phyloP scores from a whole-genome alignment of 768 basidiomycete genomes.

The Cystobasidium ongulense region DNA sequence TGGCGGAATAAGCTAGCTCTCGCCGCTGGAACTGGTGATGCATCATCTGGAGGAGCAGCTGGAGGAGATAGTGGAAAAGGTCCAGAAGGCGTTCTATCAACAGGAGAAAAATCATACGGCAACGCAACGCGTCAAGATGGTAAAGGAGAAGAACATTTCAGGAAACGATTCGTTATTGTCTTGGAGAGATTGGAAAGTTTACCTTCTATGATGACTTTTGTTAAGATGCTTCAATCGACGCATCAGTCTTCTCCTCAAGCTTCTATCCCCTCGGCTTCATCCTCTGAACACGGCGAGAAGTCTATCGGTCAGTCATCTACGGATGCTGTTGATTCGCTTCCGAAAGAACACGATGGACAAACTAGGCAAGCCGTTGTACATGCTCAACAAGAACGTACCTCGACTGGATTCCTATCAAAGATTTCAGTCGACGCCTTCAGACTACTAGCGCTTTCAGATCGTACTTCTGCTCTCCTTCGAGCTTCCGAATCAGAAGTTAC shows the following conservation, averaged over 20 bases:
- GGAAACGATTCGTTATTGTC: constrained; percentile 67
- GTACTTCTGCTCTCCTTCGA: constrained; percentile 77
- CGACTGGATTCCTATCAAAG: neutral
- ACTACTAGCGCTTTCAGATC: constrained; percentile 77
- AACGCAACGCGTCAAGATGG: constrained; percentile 16
- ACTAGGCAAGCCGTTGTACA: neutral
- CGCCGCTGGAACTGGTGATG: neutral
- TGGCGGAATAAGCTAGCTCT: constrained; percentile 44
- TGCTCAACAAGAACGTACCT: neutral
- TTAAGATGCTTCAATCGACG: constrained; percentile 63
- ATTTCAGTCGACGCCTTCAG: constrained; percentile 59
- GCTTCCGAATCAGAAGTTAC: constrained; percentile 58
- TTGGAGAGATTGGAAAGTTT: constrained; percentile 84
- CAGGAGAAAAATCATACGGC: constrained; percentile 30
- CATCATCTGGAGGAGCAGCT: neutral
- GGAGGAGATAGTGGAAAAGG: constrained; percentile 2
- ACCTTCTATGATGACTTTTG: constrained; percentile 78
- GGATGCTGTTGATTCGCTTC: neutral
- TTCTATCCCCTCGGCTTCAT: neutral
- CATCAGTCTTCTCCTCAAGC: constrained; percentile 5
- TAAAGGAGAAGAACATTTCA: constrained; percentile 41
- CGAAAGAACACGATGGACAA: neutral
- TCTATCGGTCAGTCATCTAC: neutral
- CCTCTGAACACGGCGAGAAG: neutral
- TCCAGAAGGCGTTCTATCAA: neutral